Base-by-base conservation (phyloP, 768 basidiomycete genomes). In the Kwoniella pini region DNA sequence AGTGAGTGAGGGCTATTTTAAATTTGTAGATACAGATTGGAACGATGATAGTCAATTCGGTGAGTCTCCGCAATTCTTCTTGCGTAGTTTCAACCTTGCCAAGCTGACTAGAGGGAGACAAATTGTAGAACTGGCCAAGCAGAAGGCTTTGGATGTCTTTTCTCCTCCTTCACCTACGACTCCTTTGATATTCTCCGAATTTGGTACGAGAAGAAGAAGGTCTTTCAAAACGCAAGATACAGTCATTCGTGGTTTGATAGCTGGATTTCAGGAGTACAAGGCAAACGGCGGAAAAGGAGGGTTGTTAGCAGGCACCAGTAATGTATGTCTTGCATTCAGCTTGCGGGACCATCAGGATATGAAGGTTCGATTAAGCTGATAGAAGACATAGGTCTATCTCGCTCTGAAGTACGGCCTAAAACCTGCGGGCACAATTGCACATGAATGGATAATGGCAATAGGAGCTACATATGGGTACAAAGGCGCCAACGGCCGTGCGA, bases 1-100 rank as follows among this genome's bases (percentile, higher is more conserved):
- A 74, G 73, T 99, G 51, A 91, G 90, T 70, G 92, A 99, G 76
- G 85, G 86, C 19, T 95, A 91, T 80, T 99, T 95, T 80, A 82
- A 79, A 19, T 82, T 83, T 17, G 87, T 85, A 36, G 84, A 84
- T 67, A 88, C 82, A 1, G 87, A 94, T 69, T 99, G 95, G 95
- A 84, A 78, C 55, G 86, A 92, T 63, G 85, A 87, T n/a, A 86
- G 86, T 4, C 91, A 92, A 78, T 81, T 84, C 79, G 87, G 92
- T 90, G 40, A 59, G 28, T 39, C 15, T 22, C 13, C 22, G 17
- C 15, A 24, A n/a, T 52, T 24, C 17, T n/a, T 22, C 22, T 13
- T 21, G 13, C 9, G 3, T 11, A n/a, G 45, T 6, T 46, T 24
- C 22, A 15, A 1, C 2, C 15, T 50, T 2, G 15, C 11, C 17